Evolutionary conservation across 495 filamentous ascomycete genomes (phyloP), one percentile per base, ranked within the genome.

Genomic region (Neurospora sp.): DNA sequence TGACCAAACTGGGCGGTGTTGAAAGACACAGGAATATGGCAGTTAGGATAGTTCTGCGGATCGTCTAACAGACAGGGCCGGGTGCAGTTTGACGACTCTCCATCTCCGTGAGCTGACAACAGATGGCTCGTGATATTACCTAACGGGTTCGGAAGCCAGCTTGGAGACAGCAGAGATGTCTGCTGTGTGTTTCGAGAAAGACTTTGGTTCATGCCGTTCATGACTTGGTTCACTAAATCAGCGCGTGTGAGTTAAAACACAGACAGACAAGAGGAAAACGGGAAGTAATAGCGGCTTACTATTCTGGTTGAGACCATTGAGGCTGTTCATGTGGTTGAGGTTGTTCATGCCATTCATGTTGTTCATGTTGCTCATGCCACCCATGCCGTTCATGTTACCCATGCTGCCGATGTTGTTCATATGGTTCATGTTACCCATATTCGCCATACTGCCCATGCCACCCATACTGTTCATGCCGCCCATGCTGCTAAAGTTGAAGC

Each of bases 11-110:
- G 20, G 35, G 46, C 14, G 0, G 72, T 35, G 46, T 76, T 73
- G 27, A 59, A 75, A 9, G 79, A 39, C 18, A 40, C 11, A 2
- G 80, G 80, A 23, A 82, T 69, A 41, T 77, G 78, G 39, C 80
- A 82, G 69, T 75, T 76, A 1, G 59, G 46, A 70, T 75, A 80
- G 74, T 75, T 78, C 23, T 69, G 70, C 4, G 75, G 79, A 39
- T 80, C 75, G n/a, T 81, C 79, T 8, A 81, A 69, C 37, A 76
- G 75, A 71, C 80, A 82, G 6, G 78, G 75, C 18, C 74, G 73
- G 14, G 71, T 76, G 72, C 80, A 82, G 54, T 39, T 69, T 5
- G 79, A 74, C 12, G 76, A 72, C 59, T 72, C 62, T 5, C 74
- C 12, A 20, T 76, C 75, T 69, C 46, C 71, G 48, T 81, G 79